Evolutionary conservation across 1,284 basidiomycete genomes (phyloP).

Genomic region (Moniliella sp.): DNA sequence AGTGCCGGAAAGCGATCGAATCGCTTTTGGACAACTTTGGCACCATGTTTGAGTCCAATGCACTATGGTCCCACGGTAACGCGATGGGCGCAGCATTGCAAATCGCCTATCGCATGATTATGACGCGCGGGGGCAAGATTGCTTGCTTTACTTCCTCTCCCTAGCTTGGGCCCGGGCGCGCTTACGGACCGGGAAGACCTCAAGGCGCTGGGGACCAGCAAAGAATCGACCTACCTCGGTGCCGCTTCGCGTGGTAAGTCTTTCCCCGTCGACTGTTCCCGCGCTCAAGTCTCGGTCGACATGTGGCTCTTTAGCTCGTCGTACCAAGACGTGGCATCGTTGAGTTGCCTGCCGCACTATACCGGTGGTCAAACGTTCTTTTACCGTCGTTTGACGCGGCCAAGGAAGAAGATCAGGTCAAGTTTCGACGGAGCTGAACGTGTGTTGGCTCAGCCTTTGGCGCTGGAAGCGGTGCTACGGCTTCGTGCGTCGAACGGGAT

Average conservation of each 20-base stretch:
- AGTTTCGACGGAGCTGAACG: slow-evolving; percentile 94
- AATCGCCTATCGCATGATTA: slow-evolving; percentile 82
- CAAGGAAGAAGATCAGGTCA: slow-evolving; percentile 78
- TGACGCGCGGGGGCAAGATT: slow-evolving; percentile 84
- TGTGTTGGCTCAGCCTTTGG: slow-evolving; percentile 81
- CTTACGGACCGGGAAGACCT: slow-evolving; percentile 90
- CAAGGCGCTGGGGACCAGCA: slow-evolving; percentile 79
- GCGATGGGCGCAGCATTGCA: slow-evolving; percentile 88
- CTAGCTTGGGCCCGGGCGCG: slow-evolving; percentile 67
- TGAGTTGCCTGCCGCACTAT: slow-evolving; percentile 79
- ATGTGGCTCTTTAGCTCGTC: slow-evolving; percentile 90
- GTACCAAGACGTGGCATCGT: slow-evolving; percentile 85
- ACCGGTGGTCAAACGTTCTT: slow-evolving; percentile 95
- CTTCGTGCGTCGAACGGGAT: slow-evolving; percentile 68
- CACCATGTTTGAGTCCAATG: slow-evolving; percentile 91
- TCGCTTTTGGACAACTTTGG: slow-evolving; percentile 57
- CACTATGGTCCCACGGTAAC: slow-evolving; percentile 67
- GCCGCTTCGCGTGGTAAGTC: slow-evolving; percentile 89
- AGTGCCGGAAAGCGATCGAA: slow-evolving; percentile 62
- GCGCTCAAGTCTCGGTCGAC: slow-evolving; percentile 88
- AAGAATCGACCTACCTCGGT: slow-evolving; percentile 40
- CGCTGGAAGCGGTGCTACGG: slow-evolving; percentile 89
- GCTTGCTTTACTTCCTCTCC: slow-evolving; percentile 70
- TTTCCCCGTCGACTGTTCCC: slow-evolving; percentile 92
- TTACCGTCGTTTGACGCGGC: slow-evolving; percentile 88